A percentile compares a stretch with the other conserved stretches of the same genome.
Evolutionary conservation across 495 filamentous ascomycete species (phyloP).

Genomic region (Penicilliopsis zonata): DNA sequence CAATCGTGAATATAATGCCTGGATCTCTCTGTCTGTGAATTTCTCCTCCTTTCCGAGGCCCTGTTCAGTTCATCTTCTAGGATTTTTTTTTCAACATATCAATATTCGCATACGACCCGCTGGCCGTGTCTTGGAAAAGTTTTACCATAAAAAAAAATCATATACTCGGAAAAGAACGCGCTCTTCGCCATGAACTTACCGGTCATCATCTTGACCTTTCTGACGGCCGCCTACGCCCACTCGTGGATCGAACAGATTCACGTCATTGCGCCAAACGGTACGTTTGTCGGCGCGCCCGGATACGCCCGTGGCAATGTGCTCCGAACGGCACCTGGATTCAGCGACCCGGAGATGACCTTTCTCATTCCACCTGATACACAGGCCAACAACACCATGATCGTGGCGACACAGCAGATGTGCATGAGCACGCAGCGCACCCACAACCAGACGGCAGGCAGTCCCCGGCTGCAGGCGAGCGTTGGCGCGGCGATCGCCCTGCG

Average conservation of each 20-base stretch:
- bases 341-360: conserved; percentile 37
- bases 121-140: too few species aligned
- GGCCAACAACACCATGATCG: conserved; percentile 13
- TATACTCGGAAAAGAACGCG: neutral
- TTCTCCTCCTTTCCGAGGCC: too few species aligned
- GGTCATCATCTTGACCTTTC: too few species aligned
- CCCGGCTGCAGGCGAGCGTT: conserved; percentile 51
- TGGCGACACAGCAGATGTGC: conserved; percentile 37
- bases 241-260: conserved; percentile 67
- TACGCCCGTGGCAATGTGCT: conserved; percentile 51
- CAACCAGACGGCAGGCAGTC: conserved; percentile 41
- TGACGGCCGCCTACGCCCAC: conserved; percentile 40
- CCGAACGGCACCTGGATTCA: conserved; percentile 35
- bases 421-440: conserved; percentile 37
- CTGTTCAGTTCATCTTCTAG: too few species aligned
- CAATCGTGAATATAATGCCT: too few species aligned
- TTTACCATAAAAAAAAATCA: too few species aligned
- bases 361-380: conserved; percentile 39
- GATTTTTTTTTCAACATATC: too few species aligned
- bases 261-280: conserved; percentile 60
- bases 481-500: conserved; percentile 60
- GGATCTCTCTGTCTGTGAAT: too few species aligned
- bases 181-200: conserved; percentile 9
- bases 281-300: conserved; percentile 56
- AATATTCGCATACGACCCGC: too few species aligned